These are phyloP conservation scores for Phialophora chinensis DNA, from an alignment of 2,329 filamentous ascomycete genomes.

Conservation along the genomic window DNA sequence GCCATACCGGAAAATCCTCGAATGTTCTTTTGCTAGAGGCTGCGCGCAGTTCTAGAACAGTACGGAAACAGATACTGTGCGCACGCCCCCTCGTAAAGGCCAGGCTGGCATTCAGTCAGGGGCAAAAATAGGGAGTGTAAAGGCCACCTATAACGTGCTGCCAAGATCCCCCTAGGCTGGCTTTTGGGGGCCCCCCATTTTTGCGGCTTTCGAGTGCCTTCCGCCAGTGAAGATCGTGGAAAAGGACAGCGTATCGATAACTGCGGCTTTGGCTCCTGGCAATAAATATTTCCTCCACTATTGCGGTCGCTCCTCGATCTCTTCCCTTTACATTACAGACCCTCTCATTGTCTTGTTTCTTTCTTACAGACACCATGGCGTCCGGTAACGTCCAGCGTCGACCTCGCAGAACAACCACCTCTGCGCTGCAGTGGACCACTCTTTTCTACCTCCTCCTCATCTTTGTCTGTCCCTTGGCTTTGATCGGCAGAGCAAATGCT, in stretches of 20 bases:
- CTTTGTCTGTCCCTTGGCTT: conserved; percentile 81
- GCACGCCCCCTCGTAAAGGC: conserved; percentile 6
- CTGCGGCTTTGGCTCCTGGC: conserved; percentile 16
- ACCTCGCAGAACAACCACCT: conserved; percentile 33
- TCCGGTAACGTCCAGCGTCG: conserved; percentile 37
- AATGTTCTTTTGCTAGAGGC: background rate
- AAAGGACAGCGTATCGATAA: conserved; percentile 38
- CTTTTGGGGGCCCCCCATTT: background rate
- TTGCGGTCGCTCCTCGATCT: conserved; percentile 14
- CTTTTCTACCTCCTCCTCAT: conserved; percentile 91
- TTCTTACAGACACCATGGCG: conserved; percentile 19
- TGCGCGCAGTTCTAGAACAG: background rate
- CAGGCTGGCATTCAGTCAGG: conserved; percentile 25
- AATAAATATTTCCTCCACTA: conserved; percentile 35
- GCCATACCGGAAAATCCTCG: background rate
- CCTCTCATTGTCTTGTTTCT: conserved; percentile 1
- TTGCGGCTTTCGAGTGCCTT: conserved; percentile 15
- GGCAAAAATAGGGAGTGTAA: conserved; percentile 13
- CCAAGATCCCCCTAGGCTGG: background rate
- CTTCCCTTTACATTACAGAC: conserved; percentile 11
- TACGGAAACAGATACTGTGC: background rate
- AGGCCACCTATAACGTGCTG: conserved; percentile 8
- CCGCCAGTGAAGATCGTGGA: conserved; percentile 23
- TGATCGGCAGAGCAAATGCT: conserved; percentile 76
- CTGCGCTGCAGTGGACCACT: conserved; percentile 76